Evolutionary conservation across 805 yeast genomes (phyloP).

Genomic region (Sugiyamaella mastotermitis): DNA sequence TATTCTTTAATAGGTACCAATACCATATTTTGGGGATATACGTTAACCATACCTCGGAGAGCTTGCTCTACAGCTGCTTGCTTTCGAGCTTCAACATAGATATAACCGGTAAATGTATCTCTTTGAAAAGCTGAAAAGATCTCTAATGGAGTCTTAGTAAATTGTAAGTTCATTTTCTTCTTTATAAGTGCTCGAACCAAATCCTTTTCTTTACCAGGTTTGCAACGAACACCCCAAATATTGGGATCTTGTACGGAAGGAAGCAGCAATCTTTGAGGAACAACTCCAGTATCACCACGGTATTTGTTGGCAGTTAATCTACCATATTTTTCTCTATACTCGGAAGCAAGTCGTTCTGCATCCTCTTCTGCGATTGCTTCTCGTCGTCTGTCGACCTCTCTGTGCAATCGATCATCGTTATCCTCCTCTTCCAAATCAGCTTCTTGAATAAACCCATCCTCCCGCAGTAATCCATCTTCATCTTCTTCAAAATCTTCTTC

Average conservation of each 20-base stretch:
- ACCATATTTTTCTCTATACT: conserved; percentile 87
- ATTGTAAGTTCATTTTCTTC: conserved; percentile 71
- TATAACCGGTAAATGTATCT: conserved; percentile 85
- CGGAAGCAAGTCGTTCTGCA: conserved; percentile 89
- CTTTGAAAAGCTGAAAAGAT: conserved; percentile 89
- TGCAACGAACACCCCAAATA: conserved; percentile 91
- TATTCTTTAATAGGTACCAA: conserved; percentile 94
- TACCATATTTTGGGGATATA: conserved; percentile 66
- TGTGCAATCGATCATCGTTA: conserved; percentile 73
- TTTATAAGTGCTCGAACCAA: conserved; percentile 78
- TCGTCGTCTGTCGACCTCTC: conserved; percentile 70
- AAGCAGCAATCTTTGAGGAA: conserved; percentile 85
- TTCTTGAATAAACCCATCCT: conserved; percentile 50
- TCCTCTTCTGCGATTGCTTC: conserved; percentile 89
- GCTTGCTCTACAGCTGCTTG: conserved; percentile 89
- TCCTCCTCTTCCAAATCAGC: conserved; percentile 48
- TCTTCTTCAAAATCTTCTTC: conserved; percentile 92
- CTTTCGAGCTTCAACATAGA: conserved; percentile 90
- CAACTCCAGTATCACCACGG: conserved; percentile 78
- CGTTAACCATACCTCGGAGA: conserved; percentile 81
- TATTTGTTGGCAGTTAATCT: conserved; percentile 74
- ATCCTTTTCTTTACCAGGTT: conserved; percentile 90
- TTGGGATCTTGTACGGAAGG: conserved; percentile 97
- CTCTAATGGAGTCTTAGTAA: conserved; percentile 71
- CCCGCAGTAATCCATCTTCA: conserved; percentile 85